These are phyloP conservation scores for Spirogloea muscicola DNA, from an alignment of 139 green algal genomes.

Conservation along the genomic window DNA sequence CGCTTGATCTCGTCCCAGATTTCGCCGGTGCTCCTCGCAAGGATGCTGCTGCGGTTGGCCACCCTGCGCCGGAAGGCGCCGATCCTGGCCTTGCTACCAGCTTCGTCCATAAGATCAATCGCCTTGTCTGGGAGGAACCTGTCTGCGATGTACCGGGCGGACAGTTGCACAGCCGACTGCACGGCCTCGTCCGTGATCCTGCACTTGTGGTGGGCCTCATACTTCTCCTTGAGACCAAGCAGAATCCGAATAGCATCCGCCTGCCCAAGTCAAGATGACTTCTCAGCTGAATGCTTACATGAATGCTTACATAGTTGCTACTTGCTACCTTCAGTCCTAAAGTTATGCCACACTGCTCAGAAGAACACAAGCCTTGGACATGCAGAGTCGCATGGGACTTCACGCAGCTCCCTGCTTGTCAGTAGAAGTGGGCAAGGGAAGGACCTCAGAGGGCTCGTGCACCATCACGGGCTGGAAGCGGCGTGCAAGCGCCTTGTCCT, in stretches of 20 bases:
- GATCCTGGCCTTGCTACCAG: constrained; percentile 79
- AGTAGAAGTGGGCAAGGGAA: too few species aligned
- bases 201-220: constrained; percentile 78
- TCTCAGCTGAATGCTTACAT: too few species aligned
- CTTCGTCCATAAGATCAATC: constrained; percentile 95
- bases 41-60: constrained; percentile 58
- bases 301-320: too few species aligned
- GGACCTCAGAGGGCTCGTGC: constrained; percentile 4
- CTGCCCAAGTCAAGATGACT: too few species aligned
- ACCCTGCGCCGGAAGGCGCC: constrained; percentile 58
- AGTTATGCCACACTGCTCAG: too few species aligned
- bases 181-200: constrained; percentile 59
- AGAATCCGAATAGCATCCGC: constrained; percentile 74
- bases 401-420: too few species aligned
- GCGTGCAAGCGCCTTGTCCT: constrained; percentile 86
- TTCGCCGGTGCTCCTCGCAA: constrained; percentile 52
- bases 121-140: constrained; percentile 88
- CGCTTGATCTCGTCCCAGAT: constrained; percentile 47
- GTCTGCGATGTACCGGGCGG: constrained; percentile 68
- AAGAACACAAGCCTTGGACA: too few species aligned
- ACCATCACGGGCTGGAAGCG: constrained; percentile 69
- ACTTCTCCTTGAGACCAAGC: constrained; percentile 60
- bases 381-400: too few species aligned
- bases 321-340: not conserved
- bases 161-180: constrained; percentile 53